Evolutionary conservation across 495 filamentous ascomycete species (phyloP).

Genomic region (Aspergillus campestris): DNA sequence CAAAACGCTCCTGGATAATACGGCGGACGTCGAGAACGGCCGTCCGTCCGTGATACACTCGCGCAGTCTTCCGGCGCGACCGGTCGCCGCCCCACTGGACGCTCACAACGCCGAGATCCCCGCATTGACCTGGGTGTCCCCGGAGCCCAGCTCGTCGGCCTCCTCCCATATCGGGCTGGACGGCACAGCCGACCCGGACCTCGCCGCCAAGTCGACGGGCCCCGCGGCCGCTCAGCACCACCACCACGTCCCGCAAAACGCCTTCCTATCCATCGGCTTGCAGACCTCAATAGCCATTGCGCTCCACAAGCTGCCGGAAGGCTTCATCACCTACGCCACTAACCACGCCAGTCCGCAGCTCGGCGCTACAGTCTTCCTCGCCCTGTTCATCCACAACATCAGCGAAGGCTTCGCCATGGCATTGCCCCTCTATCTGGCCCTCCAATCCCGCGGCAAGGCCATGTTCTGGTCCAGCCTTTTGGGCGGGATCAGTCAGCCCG

Average conservation of each 20-base stretch:
- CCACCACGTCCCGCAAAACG: constrained; percentile 94
- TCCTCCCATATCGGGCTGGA: constrained; percentile 7
- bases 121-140: neutral
- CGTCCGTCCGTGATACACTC: constrained; percentile 5
- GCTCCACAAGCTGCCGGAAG: constrained; percentile 93
- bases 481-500: constrained; percentile 78
- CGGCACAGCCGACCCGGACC: constrained; percentile 18
- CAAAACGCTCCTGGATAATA: constrained; percentile 20
- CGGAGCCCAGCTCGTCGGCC: constrained; percentile 7
- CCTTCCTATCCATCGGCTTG: constrained; percentile 83
- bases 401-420: constrained; percentile 94
- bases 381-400: constrained; percentile 96
- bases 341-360: constrained; percentile 89
- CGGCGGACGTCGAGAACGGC: constrained; percentile 5
- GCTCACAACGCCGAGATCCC: constrained; percentile 4
- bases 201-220: constrained; percentile 12
- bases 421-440: constrained; percentile 80
- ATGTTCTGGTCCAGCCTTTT: constrained; percentile 78
- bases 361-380: constrained; percentile 86
- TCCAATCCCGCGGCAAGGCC: constrained; percentile 64
- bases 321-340: constrained; percentile 96
- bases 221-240: constrained; percentile 56
- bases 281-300: constrained; percentile 93
- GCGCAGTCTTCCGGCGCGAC: constrained; percentile 9
- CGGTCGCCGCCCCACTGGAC: neutral